phyloP scores from a whole-genome alignment of 352 stramenopile genomes.

The Blastocystis hominis region DNA sequence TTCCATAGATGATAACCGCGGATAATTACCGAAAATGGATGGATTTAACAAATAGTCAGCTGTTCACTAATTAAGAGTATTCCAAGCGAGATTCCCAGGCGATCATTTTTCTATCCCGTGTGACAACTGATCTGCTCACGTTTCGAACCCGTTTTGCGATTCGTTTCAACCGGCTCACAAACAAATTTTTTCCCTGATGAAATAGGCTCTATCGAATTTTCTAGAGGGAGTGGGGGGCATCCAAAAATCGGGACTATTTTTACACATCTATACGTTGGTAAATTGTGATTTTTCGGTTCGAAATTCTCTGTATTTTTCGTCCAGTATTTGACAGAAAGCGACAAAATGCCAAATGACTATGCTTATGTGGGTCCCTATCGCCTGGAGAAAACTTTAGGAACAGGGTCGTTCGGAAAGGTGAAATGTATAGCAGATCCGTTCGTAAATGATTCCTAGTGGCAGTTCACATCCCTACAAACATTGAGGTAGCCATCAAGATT shows the following conservation, averaged over 20 bases:
- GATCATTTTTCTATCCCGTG: too few species aligned
- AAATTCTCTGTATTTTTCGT: too few species aligned
- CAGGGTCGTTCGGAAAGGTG: constrained; percentile 97
- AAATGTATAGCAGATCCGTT: constrained; percentile 64
- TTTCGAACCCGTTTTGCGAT: background rate
- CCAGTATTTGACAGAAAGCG: background rate
- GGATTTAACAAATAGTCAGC: too few species aligned
- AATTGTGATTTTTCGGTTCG: too few species aligned
- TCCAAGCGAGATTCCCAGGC: too few species aligned
- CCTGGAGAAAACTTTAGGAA: constrained; percentile 94
- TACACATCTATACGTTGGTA: too few species aligned
- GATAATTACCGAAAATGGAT: too few species aligned
- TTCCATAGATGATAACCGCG: too few species aligned
- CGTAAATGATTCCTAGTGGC: constrained; percentile 66
- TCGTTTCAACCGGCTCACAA: background rate
- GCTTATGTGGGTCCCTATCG: constrained; percentile 82
- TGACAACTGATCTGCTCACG: background rate
- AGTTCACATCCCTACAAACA: constrained; percentile 89
- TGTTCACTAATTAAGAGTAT: too few species aligned
- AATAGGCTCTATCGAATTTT: background rate
- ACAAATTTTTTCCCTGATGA: background rate
- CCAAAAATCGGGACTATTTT: constrained; percentile 41
- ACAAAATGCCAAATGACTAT: constrained; percentile 50
- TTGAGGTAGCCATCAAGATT: constrained; percentile 99
- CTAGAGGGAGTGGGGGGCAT: background rate